Conservation (phyloP, 148 eudicot species). For the Beta vulgaris region DNA sequence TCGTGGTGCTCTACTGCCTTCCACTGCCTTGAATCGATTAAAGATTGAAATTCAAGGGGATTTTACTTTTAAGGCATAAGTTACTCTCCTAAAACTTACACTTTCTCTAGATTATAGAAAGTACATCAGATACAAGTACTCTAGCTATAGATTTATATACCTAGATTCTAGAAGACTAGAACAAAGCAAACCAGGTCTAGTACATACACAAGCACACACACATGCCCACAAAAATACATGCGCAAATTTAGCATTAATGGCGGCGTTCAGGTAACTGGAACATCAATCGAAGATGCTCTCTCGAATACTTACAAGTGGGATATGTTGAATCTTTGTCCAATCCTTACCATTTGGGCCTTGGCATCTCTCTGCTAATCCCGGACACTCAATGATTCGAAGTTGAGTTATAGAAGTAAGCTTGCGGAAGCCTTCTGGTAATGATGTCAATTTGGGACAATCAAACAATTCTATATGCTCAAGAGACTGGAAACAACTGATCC, state of each 20-base stretch:
- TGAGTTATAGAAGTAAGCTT: conserved; percentile 10
- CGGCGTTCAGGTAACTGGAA: not conserved
- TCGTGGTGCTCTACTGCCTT: no score
- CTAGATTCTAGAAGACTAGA: no score
- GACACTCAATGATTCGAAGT: not conserved
- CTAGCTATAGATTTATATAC: no score
- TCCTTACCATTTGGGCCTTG: conserved; percentile 9
- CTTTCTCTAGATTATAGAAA: no score
- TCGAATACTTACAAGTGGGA: conserved; percentile 5
- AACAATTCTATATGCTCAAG: conserved; percentile 3
- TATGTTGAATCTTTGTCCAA: conserved; percentile 23
- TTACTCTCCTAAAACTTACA: no score
- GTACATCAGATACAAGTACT: no score
- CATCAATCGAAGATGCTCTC: not conserved
- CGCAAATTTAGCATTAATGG: not conserved
- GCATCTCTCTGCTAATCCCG: not conserved
- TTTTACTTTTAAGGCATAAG: no score
- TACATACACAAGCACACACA: no score
- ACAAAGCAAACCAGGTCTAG: no score
- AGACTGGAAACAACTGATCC: conserved; percentile 11
- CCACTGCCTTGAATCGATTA: no score
- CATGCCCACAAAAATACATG: not conserved
- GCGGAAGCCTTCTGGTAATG: conserved; percentile 26
- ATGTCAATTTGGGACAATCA: conserved; percentile 13
- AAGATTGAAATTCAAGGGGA: no score